Base-by-base conservation (phyloP, 2,329 filamentous ascomycete species). In the Colletotrichum musae region DNA sequence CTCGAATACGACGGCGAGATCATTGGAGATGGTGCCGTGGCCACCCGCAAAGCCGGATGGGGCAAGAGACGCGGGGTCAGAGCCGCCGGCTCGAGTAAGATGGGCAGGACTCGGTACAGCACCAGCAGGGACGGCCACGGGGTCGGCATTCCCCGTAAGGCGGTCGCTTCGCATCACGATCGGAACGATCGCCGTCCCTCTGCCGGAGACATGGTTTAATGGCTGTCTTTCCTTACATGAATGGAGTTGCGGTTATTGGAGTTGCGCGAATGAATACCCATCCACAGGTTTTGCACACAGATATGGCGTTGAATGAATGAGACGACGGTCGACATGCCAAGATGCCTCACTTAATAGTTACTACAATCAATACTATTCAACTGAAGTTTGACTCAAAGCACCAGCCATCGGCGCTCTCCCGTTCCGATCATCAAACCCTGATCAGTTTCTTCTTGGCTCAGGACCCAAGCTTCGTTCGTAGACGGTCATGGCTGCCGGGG, bases 1-100 rank as follows among this genome's bases (percentile, higher is more conserved):
- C 91, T 90, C 74, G 79, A 82, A 21, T 90, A 88, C 71, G 82
- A 72, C 26, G 54, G 74, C 18, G 80, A 79, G 0, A 77, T 76
- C 5, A 84, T 86, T 28, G 84, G 90, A 57, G 83, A 84, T 60
- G 81, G 87, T 63, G 83, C 87, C 0, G 80, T 88, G 2, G 90
- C 86, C 67, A 91, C 89, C 0, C 81, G 87, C 63, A 85, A 86
- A 72, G 89, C 84, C 9, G 88, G 87, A 1, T 92, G 89, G 89
- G 89, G 89, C 18, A 59, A 50, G 54, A 48, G n/a, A 15, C 53
- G 48, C 16, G 48, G 28, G 13, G 39, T 26, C 6, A 50, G 50
- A 28, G 21, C 4, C 5, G 13, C 48, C 3, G 60, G 13, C 24
- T 13, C 47, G 21, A 48, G 53, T 15, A 68, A 58, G 18, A 16